Evolutionary conservation across 768 basidiomycete species (phyloP).

Genomic region (Punctularia strigosozonata): DNA sequence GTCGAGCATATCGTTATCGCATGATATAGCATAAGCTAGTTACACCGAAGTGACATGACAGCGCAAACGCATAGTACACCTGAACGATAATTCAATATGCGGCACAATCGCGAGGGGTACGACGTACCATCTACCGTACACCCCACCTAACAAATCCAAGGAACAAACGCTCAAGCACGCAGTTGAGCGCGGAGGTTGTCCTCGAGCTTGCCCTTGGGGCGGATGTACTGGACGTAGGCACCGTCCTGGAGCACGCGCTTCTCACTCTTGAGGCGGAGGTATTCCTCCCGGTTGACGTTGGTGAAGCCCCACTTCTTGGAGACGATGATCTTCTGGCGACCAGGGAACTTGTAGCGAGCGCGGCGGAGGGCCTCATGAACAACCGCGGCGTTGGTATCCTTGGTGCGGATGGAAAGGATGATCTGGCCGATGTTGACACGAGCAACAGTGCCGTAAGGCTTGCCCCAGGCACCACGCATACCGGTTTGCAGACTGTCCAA

Average conservation of each 20-base stretch:
- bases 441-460: slow-evolving; percentile 92
- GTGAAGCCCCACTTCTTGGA: slow-evolving; percentile 99
- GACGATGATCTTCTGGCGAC: slow-evolving; percentile 93
- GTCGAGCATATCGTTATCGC: no score
- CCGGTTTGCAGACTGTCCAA: slow-evolving; percentile 71
- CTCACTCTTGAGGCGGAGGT: slow-evolving; percentile 77
- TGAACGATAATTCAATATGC: no score
- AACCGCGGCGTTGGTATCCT: slow-evolving; percentile 76
- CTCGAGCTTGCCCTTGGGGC: slow-evolving; percentile 78
- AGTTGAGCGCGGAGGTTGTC: slow-evolving; percentile 78
- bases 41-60: no score
- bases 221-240: slow-evolving; percentile 90
- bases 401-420: slow-evolving; percentile 84
- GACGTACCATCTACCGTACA: slow-evolving; percentile 8
- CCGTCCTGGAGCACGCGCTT: slow-evolving; percentile 92
- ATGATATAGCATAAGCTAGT: no score
- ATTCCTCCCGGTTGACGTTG: slow-evolving; percentile 82
- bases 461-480: slow-evolving; percentile 99
- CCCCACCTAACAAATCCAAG: slow-evolving; percentile 16
- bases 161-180: slow-evolving; percentile 38
- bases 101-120: slow-evolving; percentile 12
- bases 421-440: slow-evolving; percentile 97
- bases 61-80: no score
- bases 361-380: slow-evolving; percentile 96
- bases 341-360: slow-evolving; percentile 99